Conservation (phyloP, 345 rosid genomes). For the Abelmoschus esculentus region DNA sequence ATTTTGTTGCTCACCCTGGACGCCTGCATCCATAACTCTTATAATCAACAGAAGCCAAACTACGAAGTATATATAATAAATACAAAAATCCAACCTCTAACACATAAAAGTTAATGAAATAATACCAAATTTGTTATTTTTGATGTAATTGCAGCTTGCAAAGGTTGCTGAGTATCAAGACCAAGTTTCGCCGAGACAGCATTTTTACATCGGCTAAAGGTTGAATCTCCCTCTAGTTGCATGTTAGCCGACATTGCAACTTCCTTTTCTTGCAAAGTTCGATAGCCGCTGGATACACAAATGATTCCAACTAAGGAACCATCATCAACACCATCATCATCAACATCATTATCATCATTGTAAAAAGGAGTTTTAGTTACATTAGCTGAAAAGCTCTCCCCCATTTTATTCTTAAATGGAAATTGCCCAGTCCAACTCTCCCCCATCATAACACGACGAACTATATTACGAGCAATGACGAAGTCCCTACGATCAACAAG, state of each 20-base stretch:
- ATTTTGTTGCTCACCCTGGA: constrained; percentile 77
- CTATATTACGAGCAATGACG: constrained; percentile 41
- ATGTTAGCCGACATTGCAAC: constrained; percentile 24
- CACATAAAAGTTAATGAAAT: constrained; percentile 11
- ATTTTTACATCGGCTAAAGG: constrained; percentile 38
- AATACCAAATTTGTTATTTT: constrained; percentile 79
- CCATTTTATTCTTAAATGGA: constrained; percentile 70
- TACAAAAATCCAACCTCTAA: not conserved
- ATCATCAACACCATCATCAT: constrained; percentile 7
- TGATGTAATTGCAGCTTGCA: constrained; percentile 82
- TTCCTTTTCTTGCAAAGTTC: constrained; percentile 40
- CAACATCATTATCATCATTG: constrained; percentile 61
- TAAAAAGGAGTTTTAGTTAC: constrained; percentile 70
- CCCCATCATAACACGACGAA: constrained; percentile 47
- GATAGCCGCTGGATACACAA: constrained; percentile 58
- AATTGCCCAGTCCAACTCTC: constrained; percentile 92
- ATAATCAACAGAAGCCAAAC: constrained; percentile 23
- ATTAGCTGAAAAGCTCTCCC: constrained; percentile 50
- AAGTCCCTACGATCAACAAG: constrained; percentile 58
- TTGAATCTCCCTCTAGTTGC: constrained; percentile 40
- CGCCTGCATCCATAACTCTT: constrained; percentile 44
- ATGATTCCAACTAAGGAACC: constrained; percentile 60
- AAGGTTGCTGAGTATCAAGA: constrained; percentile 83
- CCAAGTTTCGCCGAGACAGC: constrained; percentile 66
- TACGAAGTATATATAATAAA: not conserved